A percentile compares a stretch with the other conserved stretches of the same genome.
Conservation (phyloP, 1,284 basidiomycete genomes). For the Schizopora paradoxa region DNA sequence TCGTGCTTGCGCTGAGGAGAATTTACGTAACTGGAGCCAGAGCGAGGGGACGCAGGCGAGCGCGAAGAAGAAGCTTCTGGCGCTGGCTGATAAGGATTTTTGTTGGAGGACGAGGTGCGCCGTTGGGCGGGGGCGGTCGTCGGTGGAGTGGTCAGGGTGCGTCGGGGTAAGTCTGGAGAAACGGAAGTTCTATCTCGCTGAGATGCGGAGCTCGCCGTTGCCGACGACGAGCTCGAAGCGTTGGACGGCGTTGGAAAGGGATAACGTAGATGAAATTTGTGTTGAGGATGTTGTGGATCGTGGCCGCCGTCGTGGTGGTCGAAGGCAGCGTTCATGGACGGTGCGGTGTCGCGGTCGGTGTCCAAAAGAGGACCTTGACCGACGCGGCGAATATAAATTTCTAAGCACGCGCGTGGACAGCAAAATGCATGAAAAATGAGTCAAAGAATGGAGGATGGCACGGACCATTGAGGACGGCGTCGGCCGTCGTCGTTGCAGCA, state of each 20-base stretch:
- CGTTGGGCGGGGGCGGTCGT: not conserved
- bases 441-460: too few relatives aligned
- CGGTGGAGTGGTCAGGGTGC: not conserved
- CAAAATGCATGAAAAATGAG: too few relatives aligned
- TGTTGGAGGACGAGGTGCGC: not conserved
- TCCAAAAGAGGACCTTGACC: too few relatives aligned
- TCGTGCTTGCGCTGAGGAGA: constrained; percentile 2
- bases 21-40: constrained; percentile 12
- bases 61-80: not conserved
- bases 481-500: too few relatives aligned
- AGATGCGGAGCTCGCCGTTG: constrained; percentile 37
- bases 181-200: constrained; percentile 23
- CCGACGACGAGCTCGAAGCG: constrained; percentile 38
- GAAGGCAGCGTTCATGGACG: constrained; percentile 1
- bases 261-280: not conserved
- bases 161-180: not conserved
- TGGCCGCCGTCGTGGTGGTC: constrained; percentile 6
- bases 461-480: too few relatives aligned
- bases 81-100: constrained; percentile 1
- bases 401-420: too few relatives aligned
- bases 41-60: constrained; percentile 8
- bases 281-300: constrained; percentile 7
- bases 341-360: not conserved
- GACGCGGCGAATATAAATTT: too few relatives aligned
- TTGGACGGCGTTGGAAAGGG: constrained; percentile 39